These are phyloP conservation scores for Boeremia exigua DNA, from an alignment of 2,329 filamentous ascomycete genomes.

Conservation along the genomic window DNA sequence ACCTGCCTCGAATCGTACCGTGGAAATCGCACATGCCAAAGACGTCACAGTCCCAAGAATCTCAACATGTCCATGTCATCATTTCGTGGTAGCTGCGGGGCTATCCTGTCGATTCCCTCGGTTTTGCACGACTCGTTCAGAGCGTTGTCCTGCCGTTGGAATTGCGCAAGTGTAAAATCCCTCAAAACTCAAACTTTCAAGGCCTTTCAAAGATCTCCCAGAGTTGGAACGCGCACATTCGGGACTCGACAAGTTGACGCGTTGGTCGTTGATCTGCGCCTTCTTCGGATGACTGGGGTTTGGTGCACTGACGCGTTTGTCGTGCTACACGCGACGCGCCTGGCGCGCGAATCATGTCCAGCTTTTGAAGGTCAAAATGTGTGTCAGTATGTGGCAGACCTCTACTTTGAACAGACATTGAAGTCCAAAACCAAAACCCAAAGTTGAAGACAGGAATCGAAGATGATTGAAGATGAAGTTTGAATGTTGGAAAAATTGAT, in stretches of 20 bases:
- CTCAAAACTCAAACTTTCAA: neutral
- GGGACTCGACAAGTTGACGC: neutral
- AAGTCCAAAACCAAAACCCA: neutral
- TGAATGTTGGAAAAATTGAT: conserved; percentile 50
- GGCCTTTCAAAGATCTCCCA: no score
- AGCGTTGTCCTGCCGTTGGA: neutral
- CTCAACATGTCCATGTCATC: neutral
- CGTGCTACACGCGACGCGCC: neutral
- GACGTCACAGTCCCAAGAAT: neutral
- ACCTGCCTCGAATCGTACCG: neutral
- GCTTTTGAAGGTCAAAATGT: neutral
- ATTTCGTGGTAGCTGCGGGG: neutral
- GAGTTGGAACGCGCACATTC: neutral
- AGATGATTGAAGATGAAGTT: conserved; percentile 1
- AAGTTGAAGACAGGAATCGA: neutral
- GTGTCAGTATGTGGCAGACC: neutral
- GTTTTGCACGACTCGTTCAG: neutral
- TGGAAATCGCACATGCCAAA: neutral
- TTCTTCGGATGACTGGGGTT: neutral
- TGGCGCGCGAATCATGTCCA: neutral
- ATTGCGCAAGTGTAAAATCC: neutral
- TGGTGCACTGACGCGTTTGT: neutral
- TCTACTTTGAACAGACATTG: no score
- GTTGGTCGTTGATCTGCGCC: neutral
- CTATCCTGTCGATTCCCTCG: neutral